Base-by-base conservation (phyloP, 768 basidiomycete genomes). In the Rhizopogon vulgaris region DNA sequence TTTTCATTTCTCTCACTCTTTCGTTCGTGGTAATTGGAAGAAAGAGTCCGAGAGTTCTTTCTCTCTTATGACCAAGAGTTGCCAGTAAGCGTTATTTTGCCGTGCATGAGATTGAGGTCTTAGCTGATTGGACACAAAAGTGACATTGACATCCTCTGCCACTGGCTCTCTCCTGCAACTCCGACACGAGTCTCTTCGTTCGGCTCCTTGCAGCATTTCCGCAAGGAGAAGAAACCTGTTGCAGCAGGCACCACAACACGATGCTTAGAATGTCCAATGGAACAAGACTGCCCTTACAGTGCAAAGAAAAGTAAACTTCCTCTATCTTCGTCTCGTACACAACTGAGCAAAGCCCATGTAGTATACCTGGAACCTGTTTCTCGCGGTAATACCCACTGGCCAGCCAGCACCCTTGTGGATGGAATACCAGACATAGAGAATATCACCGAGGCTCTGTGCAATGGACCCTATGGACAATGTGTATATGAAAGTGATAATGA, bases 1-100 rank as follows among this genome's bases (percentile, higher is more conserved):
- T 62, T 90, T 77, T 60, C 92, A 94, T 66, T 94, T 94, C 67
- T 87, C 91, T 2, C 92, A 94, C 66, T 90, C 88, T 0, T 94
- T 82, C 60, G 92, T 94, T 28, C 80, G 92, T 32, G 92, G 83
- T 2, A 84, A 85, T 63, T 94, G 92, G 92, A 67, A 73, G 3
- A 80, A 73, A 24, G 87, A 94, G 62, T 67, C 71, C 3, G 70
- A 75, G 6, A 86, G 87, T 58, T 85, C 83, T 22, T 94, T 94
- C 66, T 82, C 86, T 12, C 77, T 94, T 48, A 83, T 94, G 84
- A 86, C 90, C 15, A 94, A 94, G 73, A 83, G 84, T 58, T 94
- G 87, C 78, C 92, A 94, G 90, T 91, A 65, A 61, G 84, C 70
- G 4, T 43, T 45, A 48, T 38, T 38, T 43, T 42, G 22, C 32